Conservation (phyloP, 108 stramenopile genomes). For the Discostella pseudostelligera region DNA sequence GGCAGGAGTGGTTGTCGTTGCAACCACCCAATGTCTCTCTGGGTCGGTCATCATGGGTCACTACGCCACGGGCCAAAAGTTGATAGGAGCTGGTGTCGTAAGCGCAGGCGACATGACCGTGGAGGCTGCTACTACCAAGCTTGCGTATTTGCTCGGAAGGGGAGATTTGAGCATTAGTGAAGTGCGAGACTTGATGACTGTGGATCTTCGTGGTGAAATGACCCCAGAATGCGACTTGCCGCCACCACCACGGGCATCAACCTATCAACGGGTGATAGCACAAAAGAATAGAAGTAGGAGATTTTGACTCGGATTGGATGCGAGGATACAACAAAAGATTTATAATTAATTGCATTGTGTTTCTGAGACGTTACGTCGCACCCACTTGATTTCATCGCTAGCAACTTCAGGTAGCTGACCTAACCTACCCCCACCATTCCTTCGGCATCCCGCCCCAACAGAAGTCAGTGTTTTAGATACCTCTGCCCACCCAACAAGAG, state of each 20-base stretch:
- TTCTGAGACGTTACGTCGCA: constrained; percentile 8
- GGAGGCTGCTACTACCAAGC: constrained; percentile 90
- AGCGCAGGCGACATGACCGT: constrained; percentile 94
- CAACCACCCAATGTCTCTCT: constrained; percentile 89
- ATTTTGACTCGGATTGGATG: too few relatives aligned
- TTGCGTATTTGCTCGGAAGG: constrained; percentile 88
- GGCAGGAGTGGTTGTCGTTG: constrained; percentile 85
- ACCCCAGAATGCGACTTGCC: too few relatives aligned
- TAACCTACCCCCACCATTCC: constrained; percentile 23
- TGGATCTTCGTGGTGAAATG: constrained; percentile 69
- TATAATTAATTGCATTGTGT: neutral
- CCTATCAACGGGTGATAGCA: too few relatives aligned
- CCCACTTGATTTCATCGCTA: constrained; percentile 17
- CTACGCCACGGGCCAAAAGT: constrained; percentile 83
- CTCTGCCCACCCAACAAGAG: constrained; percentile 41
- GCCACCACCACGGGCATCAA: too few relatives aligned
- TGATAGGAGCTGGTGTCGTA: constrained; percentile 84
- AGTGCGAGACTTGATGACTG: constrained; percentile 67
- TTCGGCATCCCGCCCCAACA: constrained; percentile 26
- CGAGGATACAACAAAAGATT: too few relatives aligned
- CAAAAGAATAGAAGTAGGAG: too few relatives aligned
- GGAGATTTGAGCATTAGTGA: constrained; percentile 57
- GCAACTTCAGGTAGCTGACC: constrained; percentile 19
- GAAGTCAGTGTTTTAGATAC: constrained; percentile 31
- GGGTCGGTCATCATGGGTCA: constrained; percentile 89